phyloP scores from a whole-genome alignment of 2,329 filamentous ascomycete genomes.

The Botryotinia convoluta region DNA sequence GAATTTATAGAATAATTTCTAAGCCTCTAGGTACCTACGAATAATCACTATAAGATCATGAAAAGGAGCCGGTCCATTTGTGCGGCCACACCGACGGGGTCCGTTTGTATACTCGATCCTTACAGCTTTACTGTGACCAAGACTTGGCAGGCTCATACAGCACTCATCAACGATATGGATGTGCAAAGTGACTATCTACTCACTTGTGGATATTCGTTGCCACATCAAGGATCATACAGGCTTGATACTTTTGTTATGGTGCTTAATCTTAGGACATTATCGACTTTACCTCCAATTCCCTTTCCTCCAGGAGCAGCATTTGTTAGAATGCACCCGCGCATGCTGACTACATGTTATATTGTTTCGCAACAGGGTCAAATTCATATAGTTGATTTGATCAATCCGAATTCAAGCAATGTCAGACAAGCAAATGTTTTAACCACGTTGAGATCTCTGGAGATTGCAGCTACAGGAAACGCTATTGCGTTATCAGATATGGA shows the following conservation, averaged over 20 bases:
- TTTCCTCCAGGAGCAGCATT: constrained; percentile 91
- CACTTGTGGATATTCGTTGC: constrained; percentile 87
- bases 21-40: constrained; percentile 59
- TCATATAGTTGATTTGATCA: constrained; percentile 89
- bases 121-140: constrained; percentile 75
- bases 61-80: constrained; percentile 88
- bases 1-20: constrained; percentile 28
- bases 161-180: constrained; percentile 94
- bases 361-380: constrained; percentile 90
- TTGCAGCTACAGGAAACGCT: constrained; percentile 70
- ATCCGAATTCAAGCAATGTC: constrained; percentile 67
- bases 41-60: constrained; percentile 85
- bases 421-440: constrained; percentile 62
- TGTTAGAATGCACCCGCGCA: constrained; percentile 92
- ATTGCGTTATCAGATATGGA: constrained; percentile 65
- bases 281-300: constrained; percentile 83
- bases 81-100: constrained; percentile 79
- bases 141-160: constrained; percentile 85
- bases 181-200: constrained; percentile 92
- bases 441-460: constrained; percentile 62
- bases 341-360: constrained; percentile 93
- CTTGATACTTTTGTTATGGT: constrained; percentile 93
- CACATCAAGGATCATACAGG: constrained; percentile 76
- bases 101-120: constrained; percentile 83
- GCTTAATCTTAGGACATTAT: constrained; percentile 89